Base-by-base conservation (phyloP, 345 rosid genomes). In the Hypericum perforatum region DNA sequence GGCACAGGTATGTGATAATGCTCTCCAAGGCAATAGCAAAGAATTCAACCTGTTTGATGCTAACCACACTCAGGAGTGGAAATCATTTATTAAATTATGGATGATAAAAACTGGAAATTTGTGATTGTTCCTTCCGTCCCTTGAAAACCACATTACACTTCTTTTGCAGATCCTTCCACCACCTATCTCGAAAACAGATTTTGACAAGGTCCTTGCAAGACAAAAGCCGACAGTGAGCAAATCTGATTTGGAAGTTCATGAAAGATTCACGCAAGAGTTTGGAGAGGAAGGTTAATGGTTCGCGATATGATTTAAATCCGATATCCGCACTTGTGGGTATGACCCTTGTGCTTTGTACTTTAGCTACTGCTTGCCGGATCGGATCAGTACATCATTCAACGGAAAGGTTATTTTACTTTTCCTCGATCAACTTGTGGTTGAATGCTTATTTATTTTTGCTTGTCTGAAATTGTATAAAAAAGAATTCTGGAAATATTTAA, bases 161-260 rank as follows among this genome's bases (percentile, higher is more conserved):
- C 32, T 22, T 16, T 7, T 63, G 70, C 84, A 89, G 97, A 86
- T 89, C 65, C 85, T 84, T 61, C 95, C 97, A 52, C 97, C 97
- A 10, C 94, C 94, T 0, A 89, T 89, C 54, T 60, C 79, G 0
- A 82, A 73, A 78, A 73, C 74, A 12, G 97, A 89, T 77, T 89
- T 89, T 62, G 95, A 90, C 12, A 86, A 90, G 69, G 95, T 90
- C 45, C 94, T 90, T 59, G 88, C 94, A 2, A 80, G 95, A 70
- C 97, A 90, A 73, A 84, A 68, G 78, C 94, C 97, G 42, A 90
- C 97, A 9, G 97, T 90, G 62, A 84, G 97, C 78, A 86, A 86
- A 65, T 12, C 74, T 29, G 97, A 90, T 72, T 77, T 90, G 11
- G 95, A 86, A 3, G 86, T 90, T 55, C 97, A 90, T 8, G 97